These are phyloP conservation scores for Phoenix dactylifera DNA, from an alignment of 176 grass and related monocot species.

Conservation along the genomic window DNA sequence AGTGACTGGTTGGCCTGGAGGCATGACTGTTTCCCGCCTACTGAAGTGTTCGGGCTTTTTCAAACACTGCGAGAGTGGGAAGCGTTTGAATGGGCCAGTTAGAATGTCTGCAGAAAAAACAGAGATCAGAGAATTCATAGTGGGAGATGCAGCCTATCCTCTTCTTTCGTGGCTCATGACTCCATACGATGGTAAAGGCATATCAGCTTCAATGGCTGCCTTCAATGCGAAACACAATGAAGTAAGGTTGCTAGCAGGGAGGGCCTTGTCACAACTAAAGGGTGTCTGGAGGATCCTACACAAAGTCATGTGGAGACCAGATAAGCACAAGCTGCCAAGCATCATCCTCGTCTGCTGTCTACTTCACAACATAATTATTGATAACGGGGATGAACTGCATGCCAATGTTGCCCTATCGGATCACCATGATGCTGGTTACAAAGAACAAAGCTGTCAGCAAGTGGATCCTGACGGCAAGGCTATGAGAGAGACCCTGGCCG, in stretches of 20 bases:
- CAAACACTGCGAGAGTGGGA: constrained; percentile 64
- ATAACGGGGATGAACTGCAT: constrained; percentile 59
- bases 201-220: constrained; percentile 26
- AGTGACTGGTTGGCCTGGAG: constrained; percentile 79
- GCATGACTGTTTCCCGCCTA: constrained; percentile 71
- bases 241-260: constrained; percentile 49
- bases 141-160: constrained; percentile 59
- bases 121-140: constrained; percentile 82
- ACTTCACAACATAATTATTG: constrained; percentile 96
- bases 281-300: constrained; percentile 97
- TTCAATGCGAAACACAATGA: constrained; percentile 53
- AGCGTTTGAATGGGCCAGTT: constrained; percentile 47
- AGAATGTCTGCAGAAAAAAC: constrained; percentile 38
- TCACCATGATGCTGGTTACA: constrained; percentile 76
- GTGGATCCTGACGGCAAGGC: constrained; percentile 51
- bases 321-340: constrained; percentile 93
- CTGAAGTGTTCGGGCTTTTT: constrained; percentile 66
- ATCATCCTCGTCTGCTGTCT: constrained; percentile 94
- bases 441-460: constrained; percentile 42
- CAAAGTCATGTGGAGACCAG: constrained; percentile 97
- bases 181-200: constrained; percentile 59
- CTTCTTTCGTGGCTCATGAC: constrained; percentile 79
- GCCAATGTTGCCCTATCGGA: constrained; percentile 45
- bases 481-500: constrained; percentile 71
- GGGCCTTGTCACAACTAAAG: constrained; percentile 63